phyloP scores from a whole-genome alignment of 495 filamentous ascomycete genomes.

The Penicillium malachiteum region DNA sequence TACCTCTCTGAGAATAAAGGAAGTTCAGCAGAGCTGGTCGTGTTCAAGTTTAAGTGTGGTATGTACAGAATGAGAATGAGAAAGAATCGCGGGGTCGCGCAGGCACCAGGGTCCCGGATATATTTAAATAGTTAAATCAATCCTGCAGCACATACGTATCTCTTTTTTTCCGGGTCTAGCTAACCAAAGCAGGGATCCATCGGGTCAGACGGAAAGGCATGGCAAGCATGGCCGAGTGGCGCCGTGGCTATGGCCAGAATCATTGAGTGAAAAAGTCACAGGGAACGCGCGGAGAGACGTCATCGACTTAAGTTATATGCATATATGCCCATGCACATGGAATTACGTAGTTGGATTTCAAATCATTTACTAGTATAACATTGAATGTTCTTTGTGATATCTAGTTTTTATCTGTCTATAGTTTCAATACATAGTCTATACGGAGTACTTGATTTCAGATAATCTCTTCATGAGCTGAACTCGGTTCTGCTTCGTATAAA shows the following conservation, averaged over 20 bases:
- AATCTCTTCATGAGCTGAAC: not conserved
- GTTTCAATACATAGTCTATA: too few relatives aligned
- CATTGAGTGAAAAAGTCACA: not conserved
- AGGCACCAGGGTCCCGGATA: constrained; percentile 10
- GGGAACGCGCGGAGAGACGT: constrained; percentile 19
- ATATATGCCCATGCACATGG: not conserved
- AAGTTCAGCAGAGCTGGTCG: not conserved
- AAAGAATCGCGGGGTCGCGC: not conserved
- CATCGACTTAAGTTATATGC: constrained; percentile 9
- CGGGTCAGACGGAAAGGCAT: constrained; percentile 18
- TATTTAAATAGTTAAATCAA: not conserved
- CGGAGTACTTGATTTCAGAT: too few relatives aligned
- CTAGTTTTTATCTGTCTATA: not conserved
- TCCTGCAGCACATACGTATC: not conserved
- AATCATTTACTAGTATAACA: not conserved
- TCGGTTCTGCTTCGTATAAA: not conserved
- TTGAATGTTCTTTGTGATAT: not conserved
- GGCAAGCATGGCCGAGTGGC: constrained; percentile 8
- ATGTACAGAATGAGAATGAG: not conserved
- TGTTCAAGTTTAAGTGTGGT: not conserved
- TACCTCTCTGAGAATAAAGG: not conserved
- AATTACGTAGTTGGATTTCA: not conserved
- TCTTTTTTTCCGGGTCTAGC: not conserved
- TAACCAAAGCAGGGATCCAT: not conserved
- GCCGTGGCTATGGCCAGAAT: constrained; percentile 3